Percentiles rank a stretch among this genome's conserved stretches.
These are phyloP conservation scores for Cyclotella sp. DNA, from an alignment of 108 stramenopile genomes.

Conservation along the genomic window DNA sequence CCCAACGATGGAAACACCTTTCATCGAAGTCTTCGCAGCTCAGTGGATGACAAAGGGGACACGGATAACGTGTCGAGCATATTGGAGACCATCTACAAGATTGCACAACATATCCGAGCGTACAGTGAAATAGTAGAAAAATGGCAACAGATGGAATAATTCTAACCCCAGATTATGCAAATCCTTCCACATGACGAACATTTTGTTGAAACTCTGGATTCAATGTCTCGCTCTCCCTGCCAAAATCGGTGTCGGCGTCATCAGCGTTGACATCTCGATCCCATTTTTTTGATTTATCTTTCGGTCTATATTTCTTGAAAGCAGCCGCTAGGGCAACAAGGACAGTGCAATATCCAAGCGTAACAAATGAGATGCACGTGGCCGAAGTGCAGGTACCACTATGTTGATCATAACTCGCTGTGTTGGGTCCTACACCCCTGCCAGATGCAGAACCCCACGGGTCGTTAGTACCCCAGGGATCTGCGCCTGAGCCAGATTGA, in stretches of 20 bases:
- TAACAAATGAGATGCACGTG: slow-evolving; percentile 62
- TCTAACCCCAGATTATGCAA: background rate
- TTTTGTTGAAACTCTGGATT: slow-evolving; percentile 34
- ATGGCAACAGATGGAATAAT: background rate
- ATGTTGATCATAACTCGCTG: slow-evolving; percentile 1
- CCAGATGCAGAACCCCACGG: background rate
- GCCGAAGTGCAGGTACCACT: slow-evolving; percentile 41
- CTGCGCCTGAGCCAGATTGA: background rate
- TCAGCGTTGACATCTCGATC: slow-evolving; percentile 20
- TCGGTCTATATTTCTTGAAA: slow-evolving; percentile 38
- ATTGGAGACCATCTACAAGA: too few relatives aligned
- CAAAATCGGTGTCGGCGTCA: slow-evolving; percentile 16
- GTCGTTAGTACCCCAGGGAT: background rate
- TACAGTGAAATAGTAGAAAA: too few relatives aligned
- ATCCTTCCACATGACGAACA: slow-evolving; percentile 2
- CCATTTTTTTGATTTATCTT: slow-evolving; percentile 43
- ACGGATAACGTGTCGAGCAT: too few relatives aligned
- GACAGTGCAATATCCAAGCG: slow-evolving; percentile 57
- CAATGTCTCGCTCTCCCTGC: slow-evolving; percentile 30
- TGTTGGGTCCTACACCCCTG: background rate
- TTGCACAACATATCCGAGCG: too few relatives aligned
- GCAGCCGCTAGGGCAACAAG: slow-evolving; percentile 48
- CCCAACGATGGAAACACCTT: too few relatives aligned
- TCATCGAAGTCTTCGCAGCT: too few relatives aligned
- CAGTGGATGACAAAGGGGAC: too few relatives aligned